Percentiles rank a stretch among this genome's conserved stretches.
phyloP scores from a whole-genome alignment of 2,329 filamentous ascomycete genomes.

The Fusarium sulawesiense region DNA sequence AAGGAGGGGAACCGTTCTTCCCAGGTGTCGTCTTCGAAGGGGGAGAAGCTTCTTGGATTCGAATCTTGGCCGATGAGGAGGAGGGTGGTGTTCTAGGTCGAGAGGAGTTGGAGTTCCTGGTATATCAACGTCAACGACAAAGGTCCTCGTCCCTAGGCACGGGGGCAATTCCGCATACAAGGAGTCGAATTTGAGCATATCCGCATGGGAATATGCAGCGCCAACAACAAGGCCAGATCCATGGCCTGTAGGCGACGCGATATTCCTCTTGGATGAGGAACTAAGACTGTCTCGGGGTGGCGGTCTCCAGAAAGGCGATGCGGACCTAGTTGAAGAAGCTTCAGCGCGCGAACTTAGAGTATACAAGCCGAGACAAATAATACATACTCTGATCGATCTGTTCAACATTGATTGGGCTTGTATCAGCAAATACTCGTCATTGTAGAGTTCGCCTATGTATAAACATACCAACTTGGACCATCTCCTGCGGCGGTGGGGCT shows the following conservation, averaged over 20 bases:
- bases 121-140: conserved; percentile 18
- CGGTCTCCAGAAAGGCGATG: conserved; percentile 88
- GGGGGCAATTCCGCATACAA: conserved; percentile 65
- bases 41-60: conserved; percentile 65
- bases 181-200: conserved; percentile 88
- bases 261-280: conserved; percentile 63
- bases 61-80: conserved; percentile 64
- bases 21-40: conserved; percentile 64
- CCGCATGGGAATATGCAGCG: conserved; percentile 94
- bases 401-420: conserved; percentile 36
- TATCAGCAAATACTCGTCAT: conserved; percentile 42
- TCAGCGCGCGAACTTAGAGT: conserved; percentile 43
- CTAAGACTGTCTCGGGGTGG: conserved; percentile 60
- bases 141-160: not conserved
- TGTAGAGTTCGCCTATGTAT: conserved; percentile 22
- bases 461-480: conserved; percentile 95
- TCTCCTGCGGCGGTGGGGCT: conserved; percentile 77
- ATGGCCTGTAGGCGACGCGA: conserved; percentile 55
- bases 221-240: conserved; percentile 84
- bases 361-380: conserved; percentile 16
- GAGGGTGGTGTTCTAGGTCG: conserved; percentile 82
- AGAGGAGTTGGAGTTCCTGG: conserved; percentile 68
- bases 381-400: conserved; percentile 73
- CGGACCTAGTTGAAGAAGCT: conserved; percentile 66
- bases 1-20: conserved; percentile 68